Conservation (phyloP, 176 grass and related monocot species). For the Carex cristatella region DNA sequence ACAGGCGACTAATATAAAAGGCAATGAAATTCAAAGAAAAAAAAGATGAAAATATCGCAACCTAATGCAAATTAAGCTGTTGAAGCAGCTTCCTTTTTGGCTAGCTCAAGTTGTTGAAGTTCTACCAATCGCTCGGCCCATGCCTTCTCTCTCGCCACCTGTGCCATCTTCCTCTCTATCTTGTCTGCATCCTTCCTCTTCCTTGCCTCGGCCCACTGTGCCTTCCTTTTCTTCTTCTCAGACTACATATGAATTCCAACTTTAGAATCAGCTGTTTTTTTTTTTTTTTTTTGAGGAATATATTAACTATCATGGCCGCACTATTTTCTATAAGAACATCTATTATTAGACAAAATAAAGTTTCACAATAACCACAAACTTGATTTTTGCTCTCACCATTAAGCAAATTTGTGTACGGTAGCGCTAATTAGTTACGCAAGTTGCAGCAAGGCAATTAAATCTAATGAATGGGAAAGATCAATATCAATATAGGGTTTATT, state of each 20-base stretch:
- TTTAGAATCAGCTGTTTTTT: slow-evolving; percentile 11
- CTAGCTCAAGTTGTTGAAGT: slow-evolving; percentile 55
- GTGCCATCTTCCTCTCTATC: slow-evolving; percentile 90
- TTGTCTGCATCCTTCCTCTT: slow-evolving; percentile 70
- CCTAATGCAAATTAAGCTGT: slow-evolving; percentile 38
- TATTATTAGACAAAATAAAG: neutral
- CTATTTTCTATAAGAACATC: neutral
- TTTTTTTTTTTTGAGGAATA: neutral
- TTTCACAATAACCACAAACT: neutral
- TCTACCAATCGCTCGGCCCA: slow-evolving; percentile 79
- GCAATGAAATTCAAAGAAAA: neutral
- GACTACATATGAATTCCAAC: slow-evolving; percentile 43
- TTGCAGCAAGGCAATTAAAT: neutral
- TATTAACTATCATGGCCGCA: neutral
- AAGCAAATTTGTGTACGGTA: neutral
- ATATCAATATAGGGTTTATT: neutral
- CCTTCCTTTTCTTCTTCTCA: slow-evolving; percentile 85
- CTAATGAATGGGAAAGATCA: neutral
- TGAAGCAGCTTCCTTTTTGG: slow-evolving; percentile 47
- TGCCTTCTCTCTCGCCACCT: slow-evolving; percentile 81
- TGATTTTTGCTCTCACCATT: neutral
- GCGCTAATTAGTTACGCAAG: neutral
- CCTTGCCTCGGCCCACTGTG: slow-evolving; percentile 64
- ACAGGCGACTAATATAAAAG: neutral
- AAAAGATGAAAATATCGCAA: slow-evolving; percentile 25